A percentile compares a stretch with the other conserved stretches of the same genome.
phyloP scores from a whole-genome alignment of 208 protist species.

The Wallacemonas sp. region DNA sequence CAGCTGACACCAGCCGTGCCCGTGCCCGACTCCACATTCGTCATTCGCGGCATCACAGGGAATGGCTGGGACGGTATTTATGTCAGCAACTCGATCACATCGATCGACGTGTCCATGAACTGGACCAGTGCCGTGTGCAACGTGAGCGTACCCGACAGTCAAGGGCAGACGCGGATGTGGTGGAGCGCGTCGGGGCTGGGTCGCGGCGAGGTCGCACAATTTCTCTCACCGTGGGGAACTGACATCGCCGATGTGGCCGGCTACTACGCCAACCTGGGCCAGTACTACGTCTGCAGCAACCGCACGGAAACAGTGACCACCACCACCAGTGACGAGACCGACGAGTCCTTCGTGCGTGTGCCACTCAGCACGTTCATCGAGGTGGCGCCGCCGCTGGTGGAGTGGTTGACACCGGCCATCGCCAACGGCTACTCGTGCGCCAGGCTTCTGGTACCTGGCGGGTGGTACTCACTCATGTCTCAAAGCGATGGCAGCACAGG shows the following conservation, averaged over 20 bases:
- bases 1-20: neutral
- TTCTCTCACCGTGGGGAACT: neutral
- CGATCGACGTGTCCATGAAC: too few species aligned
- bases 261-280: constrained; percentile 7
- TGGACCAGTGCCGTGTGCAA: constrained; percentile 11
- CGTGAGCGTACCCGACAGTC: neutral
- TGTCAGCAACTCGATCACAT: too few species aligned
- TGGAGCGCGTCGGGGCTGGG: neutral
- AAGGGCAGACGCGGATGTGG: neutral
- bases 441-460: constrained; percentile 15
- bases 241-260: neutral
- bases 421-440: constrained; percentile 17
- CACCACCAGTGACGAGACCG: neutral
- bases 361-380: constrained; percentile 9
- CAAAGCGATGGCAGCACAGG: neutral
- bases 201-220: neutral
- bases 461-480: constrained; percentile 28
- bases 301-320: neutral
- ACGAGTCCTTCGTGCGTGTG: neutral
- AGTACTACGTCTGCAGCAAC: constrained; percentile 8
- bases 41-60: constrained; percentile 1
- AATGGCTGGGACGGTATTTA: constrained; percentile 6
- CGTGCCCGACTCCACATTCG: neutral
- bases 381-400: constrained; percentile 17
- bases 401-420: constrained; percentile 6